Evolutionary conservation across 2,329 filamentous ascomycete species (phyloP).

Genomic region (Metarhizium humberi): DNA sequence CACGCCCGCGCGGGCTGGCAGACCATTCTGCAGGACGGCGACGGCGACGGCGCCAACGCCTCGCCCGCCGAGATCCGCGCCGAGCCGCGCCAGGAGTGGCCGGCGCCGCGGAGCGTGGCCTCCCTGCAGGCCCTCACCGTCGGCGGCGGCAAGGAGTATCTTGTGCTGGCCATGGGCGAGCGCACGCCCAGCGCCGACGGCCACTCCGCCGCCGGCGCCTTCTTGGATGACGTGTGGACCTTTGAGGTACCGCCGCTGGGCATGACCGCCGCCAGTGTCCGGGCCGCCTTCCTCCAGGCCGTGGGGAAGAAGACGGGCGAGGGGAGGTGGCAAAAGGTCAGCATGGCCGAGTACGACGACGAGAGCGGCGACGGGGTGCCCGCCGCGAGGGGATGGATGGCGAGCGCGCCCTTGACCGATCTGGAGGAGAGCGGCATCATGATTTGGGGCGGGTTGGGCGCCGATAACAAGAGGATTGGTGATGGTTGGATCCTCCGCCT

Average conservation of each 20-base stretch:
- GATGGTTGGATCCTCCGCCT: slow-evolving; percentile 58
- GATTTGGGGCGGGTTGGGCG: slow-evolving; percentile 50
- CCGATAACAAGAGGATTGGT: slow-evolving; percentile 39
- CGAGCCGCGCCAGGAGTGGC: slow-evolving; percentile 32
- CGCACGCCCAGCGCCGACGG: slow-evolving; percentile 36
- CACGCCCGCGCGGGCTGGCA: slow-evolving; percentile 45
- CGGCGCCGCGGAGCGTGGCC: slow-evolving; percentile 43
- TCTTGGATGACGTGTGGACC: slow-evolving; percentile 53
- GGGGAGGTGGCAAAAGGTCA: slow-evolving; percentile 47
- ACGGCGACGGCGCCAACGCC: slow-evolving; percentile 22
- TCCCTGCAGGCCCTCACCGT: slow-evolving; percentile 45
- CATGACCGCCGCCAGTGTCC: slow-evolving; percentile 45
- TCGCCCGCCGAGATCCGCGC: slow-evolving; percentile 26
- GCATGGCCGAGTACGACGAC: slow-evolving; percentile 39
- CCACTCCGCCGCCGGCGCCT: slow-evolving; percentile 41
- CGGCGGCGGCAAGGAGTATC: slow-evolving; percentile 52
- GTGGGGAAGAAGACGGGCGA: slow-evolving; percentile 45
- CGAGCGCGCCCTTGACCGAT: slow-evolving; percentile 45
- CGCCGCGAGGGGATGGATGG: slow-evolving; percentile 46
- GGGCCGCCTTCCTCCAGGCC: slow-evolving; percentile 44
- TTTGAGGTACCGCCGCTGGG: slow-evolving; percentile 50
- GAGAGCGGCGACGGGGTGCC: slow-evolving; percentile 42
- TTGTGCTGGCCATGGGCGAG: slow-evolving; percentile 54
- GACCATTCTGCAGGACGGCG: slow-evolving; percentile 32
- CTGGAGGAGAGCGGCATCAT: slow-evolving; percentile 50